Evolutionary conservation across 73 alveolate species (phyloP).

Genomic region (Durusdinium trenchii): DNA sequence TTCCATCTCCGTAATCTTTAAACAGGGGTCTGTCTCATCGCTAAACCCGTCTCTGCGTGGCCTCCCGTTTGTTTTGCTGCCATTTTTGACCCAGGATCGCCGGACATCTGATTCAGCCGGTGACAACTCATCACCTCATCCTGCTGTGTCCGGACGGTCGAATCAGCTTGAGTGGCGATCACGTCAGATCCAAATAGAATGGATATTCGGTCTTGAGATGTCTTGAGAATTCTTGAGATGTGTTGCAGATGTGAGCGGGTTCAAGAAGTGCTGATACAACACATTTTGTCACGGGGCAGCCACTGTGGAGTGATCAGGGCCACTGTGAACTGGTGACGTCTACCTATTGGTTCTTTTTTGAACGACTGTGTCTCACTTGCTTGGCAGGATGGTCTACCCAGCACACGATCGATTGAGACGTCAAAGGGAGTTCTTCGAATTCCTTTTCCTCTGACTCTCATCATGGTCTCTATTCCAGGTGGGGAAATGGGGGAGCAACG

Average conservation of each 20-base stretch:
- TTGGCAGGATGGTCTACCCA: conserved; percentile 47
- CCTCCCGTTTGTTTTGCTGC: neutral
- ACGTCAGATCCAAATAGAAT: no score
- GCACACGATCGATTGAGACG: conserved; percentile 64
- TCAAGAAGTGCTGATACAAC: neutral
- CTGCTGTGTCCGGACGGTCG: conserved; percentile 43
- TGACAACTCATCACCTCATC: conserved; percentile 64
- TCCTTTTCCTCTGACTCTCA: conserved; percentile 66
- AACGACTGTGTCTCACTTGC: neutral
- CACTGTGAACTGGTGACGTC: no score
- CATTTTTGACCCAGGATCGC: conserved; percentile 24
- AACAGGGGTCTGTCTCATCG: neutral
- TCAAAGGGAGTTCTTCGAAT: conserved; percentile 72
- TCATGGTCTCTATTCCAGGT: conserved; percentile 57
- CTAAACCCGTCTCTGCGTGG: neutral
- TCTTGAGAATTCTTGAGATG: no score
- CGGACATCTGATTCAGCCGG: conserved; percentile 60
- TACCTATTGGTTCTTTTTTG: no score
- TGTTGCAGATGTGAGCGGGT: neutral
- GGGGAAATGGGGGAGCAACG: neutral
- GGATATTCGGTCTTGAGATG: no score
- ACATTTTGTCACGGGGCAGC: neutral
- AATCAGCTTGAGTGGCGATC: neutral
- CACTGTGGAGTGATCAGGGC: neutral
- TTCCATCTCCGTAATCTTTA: no score